Conservation (phyloP, 129 eudicot genomes). For the Ambrosia artemisiifolia region DNA sequence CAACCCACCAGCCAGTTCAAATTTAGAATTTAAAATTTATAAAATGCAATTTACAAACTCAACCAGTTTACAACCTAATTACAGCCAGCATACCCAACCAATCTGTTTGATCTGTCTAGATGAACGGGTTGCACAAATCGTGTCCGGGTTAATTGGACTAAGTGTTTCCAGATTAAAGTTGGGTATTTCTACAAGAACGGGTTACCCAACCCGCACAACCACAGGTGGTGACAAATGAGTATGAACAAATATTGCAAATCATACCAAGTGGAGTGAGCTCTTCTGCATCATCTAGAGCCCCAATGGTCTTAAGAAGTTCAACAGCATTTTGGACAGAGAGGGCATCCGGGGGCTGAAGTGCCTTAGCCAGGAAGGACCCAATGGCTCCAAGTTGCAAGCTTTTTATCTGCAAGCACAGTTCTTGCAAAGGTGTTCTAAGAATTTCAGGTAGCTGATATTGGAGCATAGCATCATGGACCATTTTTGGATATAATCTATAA, state of each 20-base stretch:
- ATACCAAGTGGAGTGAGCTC: slow-evolving; percentile 96
- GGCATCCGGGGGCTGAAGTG: slow-evolving; percentile 93
- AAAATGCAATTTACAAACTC: neutral
- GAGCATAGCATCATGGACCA: slow-evolving; percentile 85
- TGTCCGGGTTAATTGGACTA: neutral
- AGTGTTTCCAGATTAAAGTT: neutral
- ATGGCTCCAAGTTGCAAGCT: slow-evolving; percentile 83
- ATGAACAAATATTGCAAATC: neutral
- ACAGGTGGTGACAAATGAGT: neutral
- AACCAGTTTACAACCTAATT: neutral
- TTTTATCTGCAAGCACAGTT: slow-evolving; percentile 85
- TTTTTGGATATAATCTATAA: slow-evolving; percentile 82
- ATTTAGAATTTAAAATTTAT: neutral
- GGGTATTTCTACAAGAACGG: neutral
- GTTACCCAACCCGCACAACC: neutral
- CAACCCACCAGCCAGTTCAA: neutral
- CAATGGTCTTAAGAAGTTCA: slow-evolving; percentile 94
- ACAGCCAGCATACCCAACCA: neutral
- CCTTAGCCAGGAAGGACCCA: slow-evolving; percentile 68
- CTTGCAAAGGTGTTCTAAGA: slow-evolving; percentile 95
- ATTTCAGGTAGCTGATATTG: slow-evolving; percentile 93
- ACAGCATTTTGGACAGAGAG: slow-evolving; percentile 88
- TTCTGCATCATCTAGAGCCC: slow-evolving; percentile 84
- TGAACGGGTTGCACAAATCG: neutral
- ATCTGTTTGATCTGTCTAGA: neutral